Conservation (phyloP, 2,329 filamentous ascomycete species). For the Cercospora janseana region DNA sequence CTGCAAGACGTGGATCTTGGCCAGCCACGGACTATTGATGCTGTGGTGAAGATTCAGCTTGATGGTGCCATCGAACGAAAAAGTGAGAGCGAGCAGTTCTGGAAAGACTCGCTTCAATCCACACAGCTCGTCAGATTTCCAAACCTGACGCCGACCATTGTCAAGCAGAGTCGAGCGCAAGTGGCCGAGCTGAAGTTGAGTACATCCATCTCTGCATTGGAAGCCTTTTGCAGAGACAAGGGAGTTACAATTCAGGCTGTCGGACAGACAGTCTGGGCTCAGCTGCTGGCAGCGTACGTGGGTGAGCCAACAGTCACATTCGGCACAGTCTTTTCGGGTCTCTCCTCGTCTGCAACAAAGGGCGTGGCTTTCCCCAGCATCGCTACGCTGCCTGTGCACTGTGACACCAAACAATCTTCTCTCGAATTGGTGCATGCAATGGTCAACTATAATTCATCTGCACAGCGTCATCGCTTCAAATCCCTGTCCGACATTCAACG, state of each 20-base stretch:
- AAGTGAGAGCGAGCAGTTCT: conserved; percentile 51
- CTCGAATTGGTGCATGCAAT: conserved; percentile 59
- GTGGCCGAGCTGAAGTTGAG: conserved; percentile 42
- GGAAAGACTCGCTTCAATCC: conserved; percentile 51
- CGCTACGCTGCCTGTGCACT: conserved; percentile 72
- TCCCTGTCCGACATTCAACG: conserved; percentile 70
- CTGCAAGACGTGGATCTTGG: conserved; percentile 38
- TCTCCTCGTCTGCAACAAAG: conserved; percentile 60
- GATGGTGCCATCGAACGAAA: conserved; percentile 12
- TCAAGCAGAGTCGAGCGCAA: conserved; percentile 36
- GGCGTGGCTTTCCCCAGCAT: conserved; percentile 72
- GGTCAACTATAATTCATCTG: conserved; percentile 62
- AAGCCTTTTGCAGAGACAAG: conserved; percentile 53
- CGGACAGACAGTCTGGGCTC: conserved; percentile 75
- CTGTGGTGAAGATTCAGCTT: conserved; percentile 45
- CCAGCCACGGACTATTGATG: conserved; percentile 40
- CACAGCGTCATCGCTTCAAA: conserved; percentile 69
- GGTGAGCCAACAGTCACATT: conserved; percentile 74
- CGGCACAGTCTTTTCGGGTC: conserved; percentile 76
- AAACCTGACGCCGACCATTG: conserved; percentile 63
- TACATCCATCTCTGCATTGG: conserved; percentile 50
- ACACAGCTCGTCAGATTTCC: conserved; percentile 67
- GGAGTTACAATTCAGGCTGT: conserved; percentile 74
- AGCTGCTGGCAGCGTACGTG: conserved; percentile 70
- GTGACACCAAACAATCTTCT: conserved; percentile 56